Percentiles rank a stretch among this genome's conserved stretches.
Conservation (phyloP, 129 eudicot species). For the Helichrysum umbraculigerum region DNA sequence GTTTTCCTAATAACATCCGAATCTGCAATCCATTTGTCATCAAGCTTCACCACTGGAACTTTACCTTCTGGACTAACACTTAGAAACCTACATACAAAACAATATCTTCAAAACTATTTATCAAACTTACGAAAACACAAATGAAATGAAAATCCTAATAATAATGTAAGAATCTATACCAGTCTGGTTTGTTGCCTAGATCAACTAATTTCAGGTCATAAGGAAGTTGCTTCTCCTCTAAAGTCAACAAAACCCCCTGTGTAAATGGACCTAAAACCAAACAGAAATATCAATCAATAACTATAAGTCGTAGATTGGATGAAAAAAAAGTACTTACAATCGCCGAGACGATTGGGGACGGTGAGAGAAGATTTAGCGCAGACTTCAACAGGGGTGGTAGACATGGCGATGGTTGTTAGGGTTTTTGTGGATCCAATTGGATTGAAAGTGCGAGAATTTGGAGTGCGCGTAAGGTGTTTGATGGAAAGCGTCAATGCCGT, state of each 20-base stretch:
- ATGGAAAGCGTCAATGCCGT: constrained; percentile 47
- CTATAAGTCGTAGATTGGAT: not conserved
- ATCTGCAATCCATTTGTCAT: constrained; percentile 92
- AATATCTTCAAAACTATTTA: not conserved
- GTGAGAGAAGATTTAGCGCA: constrained; percentile 82
- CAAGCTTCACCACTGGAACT: constrained; percentile 82
- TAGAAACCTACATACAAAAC: constrained; percentile 51
- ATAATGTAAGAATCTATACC: constrained; percentile 38
- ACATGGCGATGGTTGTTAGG: constrained; percentile 43
- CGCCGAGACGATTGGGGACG: constrained; percentile 81
- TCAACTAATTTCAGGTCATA: constrained; percentile 81
- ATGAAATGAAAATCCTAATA: not conserved
- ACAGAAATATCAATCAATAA: not conserved
- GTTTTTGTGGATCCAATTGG: constrained; percentile 23
- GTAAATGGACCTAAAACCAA: constrained; percentile 76
- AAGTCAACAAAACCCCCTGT: constrained; percentile 80
- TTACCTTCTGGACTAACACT: constrained; percentile 84
- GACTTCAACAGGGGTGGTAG: constrained; percentile 61
- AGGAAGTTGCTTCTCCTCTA: constrained; percentile 91
- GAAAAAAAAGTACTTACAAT: constrained; percentile 52
- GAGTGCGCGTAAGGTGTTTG: constrained; percentile 50
- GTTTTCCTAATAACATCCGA: constrained; percentile 91
- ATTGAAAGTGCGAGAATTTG: constrained; percentile 16
- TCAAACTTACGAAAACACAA: not conserved
- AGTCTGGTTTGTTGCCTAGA: constrained; percentile 79